Evolutionary conservation across 805 yeast species (phyloP), one percentile per base, ranked within the genome.

Genomic region (Sugiyamaella boreocaroliniensis): DNA sequence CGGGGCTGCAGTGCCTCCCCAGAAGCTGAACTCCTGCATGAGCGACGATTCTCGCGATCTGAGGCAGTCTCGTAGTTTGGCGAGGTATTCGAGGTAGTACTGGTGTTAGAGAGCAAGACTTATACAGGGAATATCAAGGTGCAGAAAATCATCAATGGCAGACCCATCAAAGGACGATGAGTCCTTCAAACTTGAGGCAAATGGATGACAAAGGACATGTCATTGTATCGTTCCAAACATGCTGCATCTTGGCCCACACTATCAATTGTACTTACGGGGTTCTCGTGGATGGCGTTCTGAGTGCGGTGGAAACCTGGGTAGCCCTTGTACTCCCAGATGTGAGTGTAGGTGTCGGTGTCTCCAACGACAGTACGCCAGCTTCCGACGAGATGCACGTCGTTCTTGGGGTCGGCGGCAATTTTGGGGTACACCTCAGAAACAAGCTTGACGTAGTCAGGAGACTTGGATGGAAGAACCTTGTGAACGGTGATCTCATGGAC

Each of bases 1-100:
- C 5, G 76, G 76, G 0, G 70, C 60, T 2, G 76, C 71, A 10
- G 76, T 72, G 12, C 75, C 76, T 15, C 76, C 76, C 76, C 76
- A 72, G 61, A 71, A 72, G 50, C 65, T 61, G 62, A 72, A 72
- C 56, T 72, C 76, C 51, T 73, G 76, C 58, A 70, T 64, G n/a
- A 72, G 53, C 43, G 67, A 62, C 29, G 64, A 60, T 43, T 59
- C 61, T 26, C 76, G 67, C 14, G 69, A 60, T 40, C 69, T 61
- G 16, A 71, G 63, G 37, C 62, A 54, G 1, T 64, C 61, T 16
- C 74, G 65, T 48, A 72, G 61, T 29, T 55, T 48, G 40, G 53
- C 60, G 10, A 67, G 59, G 45, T 63, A 68, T 19, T 62, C 60
- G 19, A 65, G 53, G 55, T 66, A 69, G 47, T 53, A 50, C 37